Percentiles rank a stretch among this genome's conserved stretches.
Evolutionary conservation across 208 protist genomes (phyloP).

Genomic region (Leishmania arabica): DNA sequence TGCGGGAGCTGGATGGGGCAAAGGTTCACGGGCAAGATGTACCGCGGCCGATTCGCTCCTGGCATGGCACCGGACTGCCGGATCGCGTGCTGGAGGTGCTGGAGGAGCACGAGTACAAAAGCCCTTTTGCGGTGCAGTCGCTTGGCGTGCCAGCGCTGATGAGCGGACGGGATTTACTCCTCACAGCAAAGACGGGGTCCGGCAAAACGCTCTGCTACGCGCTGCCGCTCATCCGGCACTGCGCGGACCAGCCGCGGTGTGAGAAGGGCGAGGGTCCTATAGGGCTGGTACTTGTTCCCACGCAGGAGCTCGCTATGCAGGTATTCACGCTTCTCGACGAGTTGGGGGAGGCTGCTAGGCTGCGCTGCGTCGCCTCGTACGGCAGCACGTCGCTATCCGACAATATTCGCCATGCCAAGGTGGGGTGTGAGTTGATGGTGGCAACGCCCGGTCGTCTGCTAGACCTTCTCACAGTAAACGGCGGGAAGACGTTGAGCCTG

Average conservation of each 20-base stretch:
- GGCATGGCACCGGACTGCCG: conserved; percentile 80
- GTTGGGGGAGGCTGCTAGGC: conserved; percentile 49
- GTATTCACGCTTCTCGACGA: conserved; percentile 79
- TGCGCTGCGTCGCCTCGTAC: conserved; percentile 76
- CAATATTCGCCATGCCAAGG: conserved; percentile 70
- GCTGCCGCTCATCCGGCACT: conserved; percentile 91
- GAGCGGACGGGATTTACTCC: conserved; percentile 87
- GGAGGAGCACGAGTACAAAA: conserved; percentile 45
- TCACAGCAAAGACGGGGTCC: conserved; percentile 93
- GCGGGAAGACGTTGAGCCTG: conserved; percentile 63
- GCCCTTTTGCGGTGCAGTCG: conserved; percentile 90
- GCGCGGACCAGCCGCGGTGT: conserved; percentile 80
- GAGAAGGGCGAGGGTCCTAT: conserved; percentile 86
- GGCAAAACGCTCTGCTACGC: conserved; percentile 95
- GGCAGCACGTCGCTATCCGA: conserved; percentile 74
- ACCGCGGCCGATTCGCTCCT: conserved; percentile 78
- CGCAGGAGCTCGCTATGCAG: conserved; percentile 94
- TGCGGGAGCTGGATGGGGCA: conserved; percentile 82
- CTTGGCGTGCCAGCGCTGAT: conserved; percentile 83
- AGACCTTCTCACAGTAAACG: conserved; percentile 90
- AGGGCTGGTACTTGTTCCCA: conserved; percentile 92
- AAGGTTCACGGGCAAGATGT: conserved; percentile 49
- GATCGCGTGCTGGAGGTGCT: conserved; percentile 73
- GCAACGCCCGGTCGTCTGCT: conserved; percentile 86
- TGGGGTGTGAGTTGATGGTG: conserved; percentile 83